Evolutionary conservation across 768 basidiomycete species (phyloP), one percentile per base, ranked within the genome.

Genomic region (Suillus spraguei): DNA sequence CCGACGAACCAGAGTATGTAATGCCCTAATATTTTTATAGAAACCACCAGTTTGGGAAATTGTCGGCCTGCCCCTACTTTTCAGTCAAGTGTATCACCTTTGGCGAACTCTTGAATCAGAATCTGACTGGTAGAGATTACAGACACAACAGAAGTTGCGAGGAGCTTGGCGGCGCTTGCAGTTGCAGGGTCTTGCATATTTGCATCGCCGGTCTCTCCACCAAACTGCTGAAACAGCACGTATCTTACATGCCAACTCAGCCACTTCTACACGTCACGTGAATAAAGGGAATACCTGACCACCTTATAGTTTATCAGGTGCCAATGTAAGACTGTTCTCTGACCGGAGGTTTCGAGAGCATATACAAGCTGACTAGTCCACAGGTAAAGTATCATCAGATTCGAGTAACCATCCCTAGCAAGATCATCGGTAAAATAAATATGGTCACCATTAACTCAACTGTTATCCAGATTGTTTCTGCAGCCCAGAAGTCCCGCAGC

Each of bases 401-500:
- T 55, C 35, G 16, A 36, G 16, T 35, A 36, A 55, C 16, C 3
- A 28, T 28, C 24, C 6, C 56, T 28, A 28, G 17, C 24, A 5
- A 17, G 16, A 36, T 36, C 20, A 53, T 53, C 9, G 5, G 6
- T 35, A 20, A 56, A 55, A 36, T 24, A 10, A 9, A 14, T 16
- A 20, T 22, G 22, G 16, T 11, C 16, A 56, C 2, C 22, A 28
- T 39, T 10, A 2, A 53, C 32, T n/a, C 52, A 53, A 10, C 52
- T 53, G 10, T 33, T 17, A 39, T 10, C 39, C 17, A 58, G 24
- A 42, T 41, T 58, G 56, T 14, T 49, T 53, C 22, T 65, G 59
- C 33, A 41, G 60, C 50, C 59, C 59, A 36, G 68, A 73, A 49
- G 89, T 91, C 32, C 90, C 91, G 74, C 91, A 92, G 60, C 84